These are phyloP conservation scores for Coemansia sp. DNA, from an alignment of 192 early-diverging fungal species.

Conservation along the genomic window DNA sequence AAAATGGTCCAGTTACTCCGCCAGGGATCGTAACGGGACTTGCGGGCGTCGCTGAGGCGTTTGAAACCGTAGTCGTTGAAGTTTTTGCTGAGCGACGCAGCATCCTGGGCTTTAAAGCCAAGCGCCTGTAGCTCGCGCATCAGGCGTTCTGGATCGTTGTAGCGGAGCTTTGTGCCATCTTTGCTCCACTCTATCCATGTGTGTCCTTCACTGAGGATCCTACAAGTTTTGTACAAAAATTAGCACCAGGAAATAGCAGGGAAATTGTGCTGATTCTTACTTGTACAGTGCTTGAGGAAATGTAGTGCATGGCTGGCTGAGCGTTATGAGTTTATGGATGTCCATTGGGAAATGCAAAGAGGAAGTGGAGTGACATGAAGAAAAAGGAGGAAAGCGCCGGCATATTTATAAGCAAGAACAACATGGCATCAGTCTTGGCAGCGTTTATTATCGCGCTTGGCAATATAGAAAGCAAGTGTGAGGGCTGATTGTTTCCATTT, in stretches of 20 bases:
- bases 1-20: constrained; percentile 42
- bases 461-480: constrained; percentile 10
- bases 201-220: constrained; percentile 41
- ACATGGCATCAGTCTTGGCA: constrained; percentile 15
- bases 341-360: constrained; percentile 27
- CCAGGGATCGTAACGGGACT: constrained; percentile 45
- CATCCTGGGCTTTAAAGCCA: constrained; percentile 52
- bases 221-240: not conserved
- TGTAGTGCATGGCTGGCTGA: constrained; percentile 37
- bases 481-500: constrained; percentile 10
- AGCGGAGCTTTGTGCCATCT: constrained; percentile 44
- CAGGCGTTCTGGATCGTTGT: constrained; percentile 46
- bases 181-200: constrained; percentile 49
- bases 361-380: not conserved
- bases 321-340: constrained; percentile 43
- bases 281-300: constrained; percentile 50
- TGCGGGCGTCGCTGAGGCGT: constrained; percentile 50
- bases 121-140: constrained; percentile 52
- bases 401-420: constrained; percentile 3
- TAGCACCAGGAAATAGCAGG: not conserved
- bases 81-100: constrained; percentile 51
- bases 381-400: not conserved
- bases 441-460: constrained; percentile 23
- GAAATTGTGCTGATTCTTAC: constrained; percentile 6
- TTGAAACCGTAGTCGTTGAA: constrained; percentile 51